Evolutionary conservation across 108 stramenopile species (phyloP).

Genomic region (Cyclostephanos tholiformis): DNA sequence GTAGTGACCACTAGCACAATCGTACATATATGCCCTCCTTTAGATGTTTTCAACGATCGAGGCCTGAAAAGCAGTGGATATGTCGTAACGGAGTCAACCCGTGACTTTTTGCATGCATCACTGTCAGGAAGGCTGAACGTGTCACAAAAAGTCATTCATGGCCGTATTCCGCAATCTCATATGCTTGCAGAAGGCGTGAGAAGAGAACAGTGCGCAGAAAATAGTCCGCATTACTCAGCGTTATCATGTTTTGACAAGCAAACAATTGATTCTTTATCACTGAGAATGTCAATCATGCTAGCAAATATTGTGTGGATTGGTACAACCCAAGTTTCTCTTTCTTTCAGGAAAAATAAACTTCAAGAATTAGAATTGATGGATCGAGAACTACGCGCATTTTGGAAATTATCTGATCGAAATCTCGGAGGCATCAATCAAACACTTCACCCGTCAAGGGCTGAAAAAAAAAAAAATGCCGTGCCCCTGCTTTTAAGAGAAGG

Average conservation of each 20-base stretch:
- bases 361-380: slow-evolving; percentile 15
- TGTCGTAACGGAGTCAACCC: not conserved
- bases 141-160: not conserved
- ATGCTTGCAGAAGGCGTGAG: slow-evolving; percentile 2
- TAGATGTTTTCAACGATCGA: slow-evolving; percentile 7
- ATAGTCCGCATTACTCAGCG: slow-evolving; percentile 12
- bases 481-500: slow-evolving; percentile 45
- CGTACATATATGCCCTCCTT: slow-evolving; percentile 15
- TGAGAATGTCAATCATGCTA: slow-evolving; percentile 40
- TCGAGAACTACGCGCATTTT: slow-evolving; percentile 20
- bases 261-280: slow-evolving; percentile 40
- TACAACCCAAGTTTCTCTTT: slow-evolving; percentile 25
- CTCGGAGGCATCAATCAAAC: not conserved
- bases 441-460: not conserved
- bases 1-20: slow-evolving; percentile 24
- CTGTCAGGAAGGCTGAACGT: slow-evolving; percentile 4
- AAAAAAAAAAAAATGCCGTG: slow-evolving; percentile 12
- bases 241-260: slow-evolving; percentile 37
- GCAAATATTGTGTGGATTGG: slow-evolving; percentile 36
- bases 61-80: not conserved
- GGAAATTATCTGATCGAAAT: slow-evolving; percentile 4
- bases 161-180: slow-evolving; percentile 5
- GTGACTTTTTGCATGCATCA: not conserved
- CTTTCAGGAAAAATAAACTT: slow-evolving; percentile 15
- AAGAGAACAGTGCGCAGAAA: not conserved